Conservation (phyloP, 495 filamentous ascomycete species). For the Penicillium verhagenii region DNA sequence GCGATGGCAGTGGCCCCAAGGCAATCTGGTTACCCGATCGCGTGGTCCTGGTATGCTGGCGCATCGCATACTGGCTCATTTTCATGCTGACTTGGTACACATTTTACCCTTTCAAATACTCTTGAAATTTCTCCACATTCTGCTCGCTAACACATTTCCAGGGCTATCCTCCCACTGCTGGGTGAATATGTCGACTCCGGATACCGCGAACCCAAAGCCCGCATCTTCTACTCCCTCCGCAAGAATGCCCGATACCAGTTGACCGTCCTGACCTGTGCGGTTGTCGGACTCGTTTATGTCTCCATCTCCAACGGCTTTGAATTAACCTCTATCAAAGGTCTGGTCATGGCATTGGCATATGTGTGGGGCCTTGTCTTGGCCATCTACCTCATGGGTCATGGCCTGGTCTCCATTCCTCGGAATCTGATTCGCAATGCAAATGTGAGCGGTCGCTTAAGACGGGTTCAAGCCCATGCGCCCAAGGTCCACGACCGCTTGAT, state of each 20-base stretch:
- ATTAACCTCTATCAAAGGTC: slow-evolving; percentile 63
- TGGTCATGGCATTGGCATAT: slow-evolving; percentile 92
- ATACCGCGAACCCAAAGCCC: slow-evolving; percentile 78
- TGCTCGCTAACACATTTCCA: slow-evolving; percentile 24
- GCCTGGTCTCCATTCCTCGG: slow-evolving; percentile 86
- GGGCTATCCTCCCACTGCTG: slow-evolving; percentile 89
- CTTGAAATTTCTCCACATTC: neutral
- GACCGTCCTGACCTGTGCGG: slow-evolving; percentile 67
- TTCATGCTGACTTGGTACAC: slow-evolving; percentile 89
- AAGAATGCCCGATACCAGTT: slow-evolving; percentile 86
- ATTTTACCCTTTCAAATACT: neutral
- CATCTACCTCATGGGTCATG: slow-evolving; percentile 97
- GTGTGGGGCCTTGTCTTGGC: slow-evolving; percentile 87
- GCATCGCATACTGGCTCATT: slow-evolving; percentile 94
- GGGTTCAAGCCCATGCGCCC: slow-evolving; percentile 76
- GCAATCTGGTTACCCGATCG: slow-evolving; percentile 67
- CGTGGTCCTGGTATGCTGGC: slow-evolving; percentile 79
- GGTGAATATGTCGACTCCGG: slow-evolving; percentile 93
- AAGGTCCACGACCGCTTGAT: slow-evolving; percentile 82
- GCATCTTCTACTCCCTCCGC: slow-evolving; percentile 77
- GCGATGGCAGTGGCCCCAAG: slow-evolving; percentile 63
- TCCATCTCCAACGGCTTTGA: slow-evolving; percentile 74
- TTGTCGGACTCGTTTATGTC: slow-evolving; percentile 78
- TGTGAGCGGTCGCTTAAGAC: slow-evolving; percentile 65
- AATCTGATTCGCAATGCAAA: slow-evolving; percentile 73